Evolutionary conservation across 176 grass and related monocot species (phyloP), one percentile per base, ranked within the genome.

Genomic region (Alloteropsis semialata): DNA sequence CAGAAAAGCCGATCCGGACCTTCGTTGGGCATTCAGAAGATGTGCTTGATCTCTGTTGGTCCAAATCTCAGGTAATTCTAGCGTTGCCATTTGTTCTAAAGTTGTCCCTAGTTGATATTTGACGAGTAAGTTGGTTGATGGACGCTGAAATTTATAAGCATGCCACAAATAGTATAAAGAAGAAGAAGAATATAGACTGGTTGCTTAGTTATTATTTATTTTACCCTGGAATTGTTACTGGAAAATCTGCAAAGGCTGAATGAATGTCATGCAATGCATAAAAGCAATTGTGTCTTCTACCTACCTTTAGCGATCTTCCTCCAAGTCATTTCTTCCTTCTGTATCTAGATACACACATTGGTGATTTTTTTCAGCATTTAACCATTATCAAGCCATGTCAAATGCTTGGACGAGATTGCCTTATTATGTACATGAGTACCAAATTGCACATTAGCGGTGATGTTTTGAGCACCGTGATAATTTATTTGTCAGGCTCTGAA

Each of bases 21-120:
- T 99, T 99, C 18, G 76, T 66, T 77, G 93, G 96, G 37, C 96
- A 99, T 72, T 63, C 74, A 37, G 69, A 90, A 54, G 96, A 99
- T 85, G 93, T 99, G 57, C 96, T 99, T 36, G 96, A 99, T 81
- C 96, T 99, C 65, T 94, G 91, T 42, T 99, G 96, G 96, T 99
- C 96, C 59, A 95, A 96, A 82, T 96, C 91, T 61, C 89, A 92
- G 93, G 96, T 99, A 90, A 69, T 80, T 53, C 21, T 53, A 48
- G 53, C 18, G 3, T 46, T 69, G 32, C 37, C 74, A 10, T 42
- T 78, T 29, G 21, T 84, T 84, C 32, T 67, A 19, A 69, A 41
- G 28, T 38, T 15, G n/a, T 38, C 15, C 6, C 36, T 41, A 53
- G 50, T 71, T 80, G 15, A 5, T 84, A 17, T 46, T 79, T 80